Evolutionary conservation across 2,329 filamentous ascomycete species (phyloP), one percentile per base, ranked within the genome.

Genomic region (Xylaria digitata): DNA sequence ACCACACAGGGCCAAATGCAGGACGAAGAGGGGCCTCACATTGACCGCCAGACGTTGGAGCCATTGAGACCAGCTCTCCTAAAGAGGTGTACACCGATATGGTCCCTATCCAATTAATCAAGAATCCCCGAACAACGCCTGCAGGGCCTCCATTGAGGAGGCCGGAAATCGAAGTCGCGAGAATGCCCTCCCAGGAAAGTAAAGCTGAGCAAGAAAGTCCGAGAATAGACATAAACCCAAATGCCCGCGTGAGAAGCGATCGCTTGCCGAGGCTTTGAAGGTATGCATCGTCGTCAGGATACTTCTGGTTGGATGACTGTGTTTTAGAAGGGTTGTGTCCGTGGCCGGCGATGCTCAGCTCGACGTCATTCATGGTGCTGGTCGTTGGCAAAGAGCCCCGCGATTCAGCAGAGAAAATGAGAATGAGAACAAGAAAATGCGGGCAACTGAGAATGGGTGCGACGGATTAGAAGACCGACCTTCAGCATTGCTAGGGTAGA

Each of bases 171-270:
- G 46, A 81, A 0, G 79, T 79, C 65, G 81, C 76, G 42, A 85
- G 73, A 1, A 81, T 77, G 43, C 81, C 80, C 73, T 87, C 86
- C 86, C 85, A 88, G 0, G 85, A 70, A 7, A 57, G 61, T 37
- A 73, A 43, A 17, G 71, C 60, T 6, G 71, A 68, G 48, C 72
- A 72, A 19, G 72, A 71, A 21, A 74, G 58, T 2, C 71, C 72
- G 11, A 74, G 65, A 43, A 72, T 73, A 0, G 72, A 72, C 69
- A 72, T 70, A 40, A 73, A 72, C 1, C 71, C 68, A 43, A 73
- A 71, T 23, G 66, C 68, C 13, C 70, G 71, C 11, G 59, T 68
- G 21, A 70, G 63, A 8, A 66, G 54, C 15, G 71, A 69, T 2
- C 65, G 65, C 37, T 72, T 72, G 3, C 71, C 71, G 5, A 72